Base-by-base conservation (phyloP, 179 eudicot species). In the Silene vulgaris region DNA sequence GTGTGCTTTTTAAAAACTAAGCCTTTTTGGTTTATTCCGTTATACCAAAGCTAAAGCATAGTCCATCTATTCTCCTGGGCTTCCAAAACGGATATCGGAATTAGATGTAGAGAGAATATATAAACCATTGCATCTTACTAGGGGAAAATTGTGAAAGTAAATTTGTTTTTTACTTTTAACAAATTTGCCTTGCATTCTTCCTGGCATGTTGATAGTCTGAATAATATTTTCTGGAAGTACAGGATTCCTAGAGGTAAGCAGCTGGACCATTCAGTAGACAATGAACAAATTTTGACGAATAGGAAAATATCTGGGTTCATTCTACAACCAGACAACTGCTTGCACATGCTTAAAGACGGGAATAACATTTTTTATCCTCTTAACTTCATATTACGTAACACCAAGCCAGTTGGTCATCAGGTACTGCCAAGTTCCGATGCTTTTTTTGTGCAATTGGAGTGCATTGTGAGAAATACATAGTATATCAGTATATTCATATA, bases 321-420 rank as follows among this genome's bases (percentile, higher is more conserved):
- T 78, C 70, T 92, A 60, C 80, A 87, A 52, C n/a, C 59, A 75
- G 63, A 75, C 20, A 86, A 85, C 79, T 87, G 76, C 83, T 73
- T 92, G 71, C 81, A 85, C 52, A 82, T 74, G 73, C 85, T 88
- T 63, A 76, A 72, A 80, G 91, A 89, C 67, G 81, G 84, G 65
- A 87, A 82, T 71, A 75, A 64, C 56, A 48, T 88, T 13, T 80
- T 29, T 71, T 89, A 77, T 59, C 87, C 85, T 71, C 76, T 88
- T 1, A 84, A 83, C 76, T 85, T 85, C 69, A 68, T 94, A 81
- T 77, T 87, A 60, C 82, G 82, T 66, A 90, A 92, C 78, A 83
- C 89, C 64, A 90, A 80, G 80, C 97, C 98, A 21, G 77, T 86
- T 70, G 96, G 91, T 72, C 98, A 92, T 86, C 96, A 90, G 97